A percentile compares a stretch with the other conserved stretches of the same genome.
phyloP scores from a whole-genome alignment of 371 early-diverging fungal species.

The Umbelopsis sp. region DNA sequence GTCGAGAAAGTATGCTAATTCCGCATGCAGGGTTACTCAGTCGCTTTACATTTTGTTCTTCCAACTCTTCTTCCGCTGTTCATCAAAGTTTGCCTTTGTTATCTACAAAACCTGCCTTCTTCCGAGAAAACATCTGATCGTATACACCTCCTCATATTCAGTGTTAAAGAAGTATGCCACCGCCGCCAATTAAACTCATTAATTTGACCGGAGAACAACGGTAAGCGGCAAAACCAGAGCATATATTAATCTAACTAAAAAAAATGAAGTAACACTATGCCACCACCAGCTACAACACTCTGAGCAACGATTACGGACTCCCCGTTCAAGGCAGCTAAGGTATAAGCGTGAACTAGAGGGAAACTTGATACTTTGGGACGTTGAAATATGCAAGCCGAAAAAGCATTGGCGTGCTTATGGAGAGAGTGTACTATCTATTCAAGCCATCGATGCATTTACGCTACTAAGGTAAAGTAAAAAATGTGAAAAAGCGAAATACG shows the following conservation, averaged over 20 bases:
- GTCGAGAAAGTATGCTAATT: slow-evolving; percentile 28
- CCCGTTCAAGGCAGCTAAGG: too few species aligned
- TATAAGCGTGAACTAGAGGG: slow-evolving; percentile 26
- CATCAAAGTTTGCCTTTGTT: slow-evolving; percentile 27
- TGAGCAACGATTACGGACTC: too few species aligned
- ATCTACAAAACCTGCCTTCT: slow-evolving; percentile 39
- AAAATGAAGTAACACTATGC: not conserved
- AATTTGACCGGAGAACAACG: slow-evolving; percentile 3
- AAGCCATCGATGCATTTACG: slow-evolving; percentile 20
- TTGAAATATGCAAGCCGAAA: slow-evolving; percentile 39
- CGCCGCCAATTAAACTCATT: slow-evolving; percentile 11
- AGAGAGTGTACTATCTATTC: slow-evolving; percentile 35
- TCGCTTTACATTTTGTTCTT: slow-evolving; percentile 9
- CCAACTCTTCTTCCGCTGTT: not conserved
- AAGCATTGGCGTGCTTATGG: slow-evolving; percentile 43
- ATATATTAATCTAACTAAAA: not conserved
- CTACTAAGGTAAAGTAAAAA: slow-evolving; percentile 32
- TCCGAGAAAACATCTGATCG: not conserved
- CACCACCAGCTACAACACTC: too few species aligned
- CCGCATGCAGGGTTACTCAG: slow-evolving; percentile 32
- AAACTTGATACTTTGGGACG: slow-evolving; percentile 41
- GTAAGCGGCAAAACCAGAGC: not conserved
- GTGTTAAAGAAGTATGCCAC: not conserved
- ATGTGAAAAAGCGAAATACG: too few species aligned
- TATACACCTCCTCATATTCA: not conserved